These are phyloP conservation scores for Rehmannia glutinosa DNA, from an alignment of 257 asterid species.

Conservation along the genomic window DNA sequence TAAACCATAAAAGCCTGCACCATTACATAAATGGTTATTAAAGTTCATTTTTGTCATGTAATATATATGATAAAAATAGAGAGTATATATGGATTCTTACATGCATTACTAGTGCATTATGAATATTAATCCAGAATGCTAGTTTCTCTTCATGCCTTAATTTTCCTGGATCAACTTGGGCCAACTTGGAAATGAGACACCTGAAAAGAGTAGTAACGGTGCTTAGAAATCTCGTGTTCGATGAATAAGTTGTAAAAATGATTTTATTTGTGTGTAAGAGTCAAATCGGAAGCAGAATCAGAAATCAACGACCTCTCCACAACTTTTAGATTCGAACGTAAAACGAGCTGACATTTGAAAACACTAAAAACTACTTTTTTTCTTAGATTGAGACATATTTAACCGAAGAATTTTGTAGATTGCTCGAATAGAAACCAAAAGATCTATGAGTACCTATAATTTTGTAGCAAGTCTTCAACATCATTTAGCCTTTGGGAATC, in stretches of 20 bases:
- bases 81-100: slow-evolving; percentile 34
- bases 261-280: no score
- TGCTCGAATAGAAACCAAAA: no score
- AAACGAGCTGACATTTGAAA: no score
- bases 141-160: slow-evolving; percentile 74
- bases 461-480: slow-evolving; percentile 53
- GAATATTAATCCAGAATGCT: slow-evolving; percentile 95
- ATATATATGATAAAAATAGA: neutral
- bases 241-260: no score
- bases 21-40: neutral
- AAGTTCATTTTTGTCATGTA: no score
- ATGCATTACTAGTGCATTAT: slow-evolving; percentile 93
- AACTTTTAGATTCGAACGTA: no score
- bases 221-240: no score
- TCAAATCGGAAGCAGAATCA: no score
- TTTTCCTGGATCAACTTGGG: slow-evolving; percentile 64
- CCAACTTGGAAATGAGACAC: slow-evolving; percentile 53
- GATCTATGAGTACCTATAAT: slow-evolving; percentile 65
- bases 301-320: no score
- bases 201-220: slow-evolving; percentile 42
- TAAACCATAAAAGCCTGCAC: slow-evolving; percentile 75
- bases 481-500: slow-evolving; percentile 46
- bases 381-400: no score
- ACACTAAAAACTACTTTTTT: no score
- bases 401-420: no score